A percentile compares a stretch with the other conserved stretches of the same genome.
Conservation (phyloP, 2,329 filamentous ascomycete genomes). For the Xylariaceae sp. region DNA sequence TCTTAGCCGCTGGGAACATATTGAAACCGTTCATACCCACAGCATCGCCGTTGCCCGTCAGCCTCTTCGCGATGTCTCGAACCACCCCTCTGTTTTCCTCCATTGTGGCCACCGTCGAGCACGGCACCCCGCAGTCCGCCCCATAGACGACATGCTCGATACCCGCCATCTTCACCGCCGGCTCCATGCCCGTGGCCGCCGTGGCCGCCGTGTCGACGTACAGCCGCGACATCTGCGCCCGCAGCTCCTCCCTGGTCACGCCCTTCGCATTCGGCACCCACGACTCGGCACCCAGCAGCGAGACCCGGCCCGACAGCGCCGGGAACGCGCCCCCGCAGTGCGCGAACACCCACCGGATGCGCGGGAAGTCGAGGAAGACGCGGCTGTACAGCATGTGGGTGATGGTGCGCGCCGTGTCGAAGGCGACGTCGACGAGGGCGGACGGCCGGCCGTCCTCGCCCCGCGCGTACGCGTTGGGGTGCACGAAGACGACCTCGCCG, state of each 20-base stretch:
- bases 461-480: neutral
- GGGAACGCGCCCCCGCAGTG: conserved; percentile 3
- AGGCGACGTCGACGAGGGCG: conserved; percentile 2
- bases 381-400: conserved; percentile 3
- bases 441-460: neutral
- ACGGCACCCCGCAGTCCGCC: conserved; percentile 3
- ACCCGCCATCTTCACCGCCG: neutral
- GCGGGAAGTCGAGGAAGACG: neutral
- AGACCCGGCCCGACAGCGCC: neutral
- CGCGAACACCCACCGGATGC: neutral
- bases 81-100: no score
- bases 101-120: conserved; percentile 1
- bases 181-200: neutral
- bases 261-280: neutral
- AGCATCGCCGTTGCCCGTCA: no score
- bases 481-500: neutral
- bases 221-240: neutral
- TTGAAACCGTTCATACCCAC: no score
- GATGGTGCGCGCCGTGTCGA: conserved; percentile 1
- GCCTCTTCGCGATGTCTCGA: no score
- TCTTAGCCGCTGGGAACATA: no score
- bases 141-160: conserved; percentile 2
- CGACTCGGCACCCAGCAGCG: neutral
- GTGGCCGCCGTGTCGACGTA: conserved; percentile 3
- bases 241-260: neutral